A percentile compares a stretch with the other conserved stretches of the same genome.
phyloP scores from a whole-genome alignment of 352 stramenopile genomes.

The Phytophthora pistaciae region DNA sequence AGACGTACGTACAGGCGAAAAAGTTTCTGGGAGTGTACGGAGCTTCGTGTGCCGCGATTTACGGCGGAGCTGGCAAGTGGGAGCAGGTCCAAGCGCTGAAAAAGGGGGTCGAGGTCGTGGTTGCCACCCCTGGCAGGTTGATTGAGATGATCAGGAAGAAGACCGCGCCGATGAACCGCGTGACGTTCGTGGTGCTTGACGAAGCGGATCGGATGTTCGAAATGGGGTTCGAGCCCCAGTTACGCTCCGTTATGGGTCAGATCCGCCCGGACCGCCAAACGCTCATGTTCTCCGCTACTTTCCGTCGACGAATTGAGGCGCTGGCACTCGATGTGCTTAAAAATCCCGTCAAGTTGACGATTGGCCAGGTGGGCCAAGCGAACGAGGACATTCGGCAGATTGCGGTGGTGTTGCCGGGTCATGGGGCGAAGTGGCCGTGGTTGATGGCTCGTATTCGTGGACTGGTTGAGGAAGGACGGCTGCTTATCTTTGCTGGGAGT shows the following conservation, averaged over 20 bases:
- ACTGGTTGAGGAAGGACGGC: slow-evolving; percentile 74
- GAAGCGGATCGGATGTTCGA: slow-evolving; percentile 93
- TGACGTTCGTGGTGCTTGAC: slow-evolving; percentile 91
- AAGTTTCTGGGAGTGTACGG: slow-evolving; percentile 81
- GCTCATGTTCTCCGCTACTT: slow-evolving; percentile 91
- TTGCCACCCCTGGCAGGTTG: slow-evolving; percentile 81
- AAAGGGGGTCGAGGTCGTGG: slow-evolving; percentile 79
- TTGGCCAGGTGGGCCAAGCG: slow-evolving; percentile 83
- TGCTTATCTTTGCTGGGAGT: slow-evolving; percentile 89
- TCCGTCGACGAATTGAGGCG: slow-evolving; percentile 72
- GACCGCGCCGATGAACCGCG: slow-evolving; percentile 62
- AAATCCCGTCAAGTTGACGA: slow-evolving; percentile 85
- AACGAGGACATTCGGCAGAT: slow-evolving; percentile 93
- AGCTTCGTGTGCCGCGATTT: slow-evolving; percentile 80
- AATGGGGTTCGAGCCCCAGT: slow-evolving; percentile 88
- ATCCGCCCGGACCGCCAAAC: slow-evolving; percentile 89
- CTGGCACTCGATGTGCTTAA: slow-evolving; percentile 84
- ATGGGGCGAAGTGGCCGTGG: slow-evolving; percentile 91
- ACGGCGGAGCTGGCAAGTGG: slow-evolving; percentile 87
- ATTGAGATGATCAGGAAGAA: slow-evolving; percentile 90
- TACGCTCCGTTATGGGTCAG: slow-evolving; percentile 84
- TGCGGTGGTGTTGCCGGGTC: slow-evolving; percentile 73
- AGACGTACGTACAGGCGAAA: slow-evolving; percentile 87
- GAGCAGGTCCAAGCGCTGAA: slow-evolving; percentile 83
- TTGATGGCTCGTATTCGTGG: slow-evolving; percentile 66